phyloP scores from a whole-genome alignment of 192 early-diverging fungal genomes.

The Lobosporangium transversale region DNA sequence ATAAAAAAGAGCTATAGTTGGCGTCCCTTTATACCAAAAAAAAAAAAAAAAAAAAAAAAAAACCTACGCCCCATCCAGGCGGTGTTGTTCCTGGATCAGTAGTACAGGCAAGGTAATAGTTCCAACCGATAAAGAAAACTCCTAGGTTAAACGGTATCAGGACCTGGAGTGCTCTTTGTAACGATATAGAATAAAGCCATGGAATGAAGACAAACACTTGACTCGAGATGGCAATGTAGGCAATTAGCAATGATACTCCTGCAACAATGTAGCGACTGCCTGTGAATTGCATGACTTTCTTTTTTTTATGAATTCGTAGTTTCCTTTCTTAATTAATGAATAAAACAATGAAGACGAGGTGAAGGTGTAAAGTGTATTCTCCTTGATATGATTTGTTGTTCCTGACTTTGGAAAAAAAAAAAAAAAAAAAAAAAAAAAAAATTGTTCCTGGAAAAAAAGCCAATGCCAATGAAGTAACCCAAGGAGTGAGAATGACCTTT shows the following conservation, averaged over 20 bases:
- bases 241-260: slow-evolving; percentile 55
- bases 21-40: no score
- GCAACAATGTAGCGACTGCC: slow-evolving; percentile 58
- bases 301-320: background rate
- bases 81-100: slow-evolving; percentile 87
- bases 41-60: no score
- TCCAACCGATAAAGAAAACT: slow-evolving; percentile 80
- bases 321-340: background rate
- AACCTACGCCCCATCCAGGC: slow-evolving; percentile 61
- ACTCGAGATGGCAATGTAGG: slow-evolving; percentile 32
- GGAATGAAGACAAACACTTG: slow-evolving; percentile 44
- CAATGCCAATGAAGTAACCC: background rate
- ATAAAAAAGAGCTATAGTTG: no score
- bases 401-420: no score
- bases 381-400: no score
- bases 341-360: background rate
- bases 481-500: no score
- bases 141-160: slow-evolving; percentile 82
- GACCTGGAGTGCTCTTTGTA: slow-evolving; percentile 48
- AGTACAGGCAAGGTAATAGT: slow-evolving; percentile 83
- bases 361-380: no score
- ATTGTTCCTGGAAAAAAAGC: background rate
- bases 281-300: slow-evolving; percentile 35
- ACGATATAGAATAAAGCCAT: slow-evolving; percentile 22
- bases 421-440: background rate